Evolutionary conservation across 257 asterid species (phyloP), one percentile per base, ranked within the genome.

Genomic region (Cynanchum wilfordii): DNA sequence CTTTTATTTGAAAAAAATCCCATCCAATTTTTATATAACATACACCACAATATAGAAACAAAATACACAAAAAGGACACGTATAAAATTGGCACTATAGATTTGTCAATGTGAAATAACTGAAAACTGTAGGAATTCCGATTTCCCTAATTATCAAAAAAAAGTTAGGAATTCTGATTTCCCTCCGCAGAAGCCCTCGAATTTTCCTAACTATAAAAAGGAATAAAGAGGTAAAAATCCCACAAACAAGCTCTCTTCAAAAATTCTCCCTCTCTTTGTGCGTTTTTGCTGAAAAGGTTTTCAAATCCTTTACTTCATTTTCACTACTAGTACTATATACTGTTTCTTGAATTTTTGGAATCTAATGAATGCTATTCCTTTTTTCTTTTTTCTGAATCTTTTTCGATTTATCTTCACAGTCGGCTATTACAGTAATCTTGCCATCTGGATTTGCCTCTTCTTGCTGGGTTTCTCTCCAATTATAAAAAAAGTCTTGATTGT

Each of bases 371-470:
- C 76, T 44, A 13, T 45, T 45, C 33, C 59, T 17, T 30, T 27
- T 24, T 42, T 17, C 47, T 33, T 33, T 3, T 33, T 27, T 24
- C 10, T 42, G 47, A 7, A 42, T 42, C 4, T 42, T 42, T 42
- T 38, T 67, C 40, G 51, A 25, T 47, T 52, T 29, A 11, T 63
- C 40, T 47, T 72, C 55, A 45, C 30, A 11, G 58, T 40, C 50
- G 19, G 33, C 19, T 1, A 17, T 25, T 29, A 62, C 72, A 60
- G 75, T 63, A 63, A 70, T 30, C 52, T 76, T 70, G 55, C 68
- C 68, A 70, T 60, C 66, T 52, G 72, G 71, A 60, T 69, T 76
- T 50, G 19, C 66, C 59, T 15, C 55, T 70, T 55, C 36, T 76
- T 70, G 20, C 69, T 52, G 20, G 57, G 57, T 63, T 36, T 47